Conservation (phyloP, 306 rosid species). For the Medicago ruthenica region DNA sequence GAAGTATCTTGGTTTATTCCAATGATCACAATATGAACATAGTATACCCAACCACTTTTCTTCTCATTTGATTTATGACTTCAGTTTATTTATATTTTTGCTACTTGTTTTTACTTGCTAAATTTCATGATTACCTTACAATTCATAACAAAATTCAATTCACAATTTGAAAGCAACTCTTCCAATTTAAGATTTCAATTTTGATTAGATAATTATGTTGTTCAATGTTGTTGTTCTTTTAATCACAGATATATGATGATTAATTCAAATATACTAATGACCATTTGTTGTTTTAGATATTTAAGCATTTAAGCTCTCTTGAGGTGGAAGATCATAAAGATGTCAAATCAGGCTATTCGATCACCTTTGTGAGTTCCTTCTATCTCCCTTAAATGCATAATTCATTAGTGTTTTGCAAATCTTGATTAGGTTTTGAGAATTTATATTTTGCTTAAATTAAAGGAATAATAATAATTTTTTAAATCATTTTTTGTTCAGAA, state of each 20-base stretch:
- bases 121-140: neutral
- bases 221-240: neutral
- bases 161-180: neutral
- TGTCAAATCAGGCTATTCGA: slow-evolving; percentile 88
- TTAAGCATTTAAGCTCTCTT: slow-evolving; percentile 79
- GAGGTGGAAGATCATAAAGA: slow-evolving; percentile 94
- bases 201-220: too few relatives aligned
- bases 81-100: neutral
- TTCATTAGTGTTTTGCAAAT: slow-evolving; percentile 1
- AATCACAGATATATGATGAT: neutral
- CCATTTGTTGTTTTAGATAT: slow-evolving; percentile 60
- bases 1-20: neutral
- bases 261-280: slow-evolving; percentile 17
- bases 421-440: neutral
- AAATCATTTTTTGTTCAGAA: slow-evolving; percentile 56
- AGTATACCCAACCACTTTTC: neutral
- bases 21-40: neutral
- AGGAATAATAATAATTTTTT: neutral
- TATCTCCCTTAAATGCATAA: neutral
- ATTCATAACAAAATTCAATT: neutral
- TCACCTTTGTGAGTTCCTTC: slow-evolving; percentile 75
- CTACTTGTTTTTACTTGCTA: neutral
- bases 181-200: too few relatives aligned
- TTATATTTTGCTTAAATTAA: neutral
- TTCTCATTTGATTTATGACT: neutral